phyloP scores from a whole-genome alignment of 2,329 filamentous ascomycete species.

The Xylaria sp. region DNA sequence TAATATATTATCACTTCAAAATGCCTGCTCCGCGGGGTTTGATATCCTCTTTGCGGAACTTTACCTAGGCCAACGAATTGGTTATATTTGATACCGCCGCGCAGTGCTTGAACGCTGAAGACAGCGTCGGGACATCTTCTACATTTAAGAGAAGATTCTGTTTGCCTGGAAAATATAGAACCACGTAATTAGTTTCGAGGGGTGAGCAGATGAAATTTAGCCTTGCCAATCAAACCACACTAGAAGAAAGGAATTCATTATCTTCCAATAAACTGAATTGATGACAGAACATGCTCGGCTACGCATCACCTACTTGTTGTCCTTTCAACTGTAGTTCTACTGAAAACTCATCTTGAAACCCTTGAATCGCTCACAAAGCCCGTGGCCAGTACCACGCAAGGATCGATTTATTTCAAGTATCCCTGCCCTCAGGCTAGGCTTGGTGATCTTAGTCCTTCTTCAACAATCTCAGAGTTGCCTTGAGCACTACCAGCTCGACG shows the following conservation, averaged over 20 bases:
- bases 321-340: background rate
- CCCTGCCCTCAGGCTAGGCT: constrained; percentile 14
- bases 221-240: background rate
- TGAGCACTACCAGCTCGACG: constrained; percentile 41
- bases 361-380: background rate
- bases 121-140: no score
- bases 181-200: background rate
- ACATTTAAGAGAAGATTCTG: no score
- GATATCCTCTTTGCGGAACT: background rate
- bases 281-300: background rate
- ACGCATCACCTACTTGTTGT: background rate
- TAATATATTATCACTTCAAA: background rate
- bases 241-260: background rate
- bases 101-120: no score
- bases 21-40: background rate
- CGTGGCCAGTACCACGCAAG: background rate
- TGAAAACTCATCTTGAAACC: background rate
- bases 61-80: background rate
- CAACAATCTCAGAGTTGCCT: constrained; percentile 28
- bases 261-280: background rate
- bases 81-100: no score
- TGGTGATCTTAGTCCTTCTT: constrained; percentile 29
- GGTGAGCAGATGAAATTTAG: background rate
- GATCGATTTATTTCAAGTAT: background rate
- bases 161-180: no score